These are phyloP conservation scores for Casuarina equisetifolia DNA, from an alignment of 306 rosid species.

Conservation along the genomic window DNA sequence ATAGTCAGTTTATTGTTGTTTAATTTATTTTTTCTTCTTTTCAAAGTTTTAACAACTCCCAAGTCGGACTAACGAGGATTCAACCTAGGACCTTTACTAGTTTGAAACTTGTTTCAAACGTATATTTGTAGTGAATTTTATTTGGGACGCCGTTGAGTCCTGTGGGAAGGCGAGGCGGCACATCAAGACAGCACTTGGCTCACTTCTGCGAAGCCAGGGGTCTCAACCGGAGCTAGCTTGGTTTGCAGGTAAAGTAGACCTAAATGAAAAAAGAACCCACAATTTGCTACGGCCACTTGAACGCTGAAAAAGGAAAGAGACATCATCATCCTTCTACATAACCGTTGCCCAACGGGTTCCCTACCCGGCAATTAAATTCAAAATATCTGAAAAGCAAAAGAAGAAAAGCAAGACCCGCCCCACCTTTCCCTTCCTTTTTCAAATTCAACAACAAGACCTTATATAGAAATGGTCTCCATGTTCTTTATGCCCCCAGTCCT, in stretches of 20 bases:
- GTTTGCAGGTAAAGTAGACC: neutral
- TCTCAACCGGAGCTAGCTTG: no score
- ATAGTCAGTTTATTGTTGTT: neutral
- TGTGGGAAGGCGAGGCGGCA: neutral
- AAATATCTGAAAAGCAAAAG: conserved; percentile 38
- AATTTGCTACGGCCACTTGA: neutral
- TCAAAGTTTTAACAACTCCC: neutral
- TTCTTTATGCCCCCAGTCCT: neutral
- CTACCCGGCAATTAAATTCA: conserved; percentile 77
- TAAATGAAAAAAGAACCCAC: neutral
- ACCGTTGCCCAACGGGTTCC: conserved; percentile 84
- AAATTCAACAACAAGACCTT: conserved; percentile 29
- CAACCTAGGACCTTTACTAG: no score
- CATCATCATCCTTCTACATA: conserved; percentile 25
- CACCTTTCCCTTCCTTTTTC: conserved; percentile 33
- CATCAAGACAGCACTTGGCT: neutral
- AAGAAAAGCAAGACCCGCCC: conserved; percentile 40
- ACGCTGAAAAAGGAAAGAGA: neutral
- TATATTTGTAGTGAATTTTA: no score
- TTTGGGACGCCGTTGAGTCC: no score
- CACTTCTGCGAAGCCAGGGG: no score
- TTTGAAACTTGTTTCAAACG: no score
- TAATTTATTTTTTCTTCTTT: neutral
- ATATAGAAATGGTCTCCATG: neutral
- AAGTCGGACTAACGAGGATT: neutral